phyloP scores from a whole-genome alignment of 345 rosid genomes.

The Salix arbutifolia region DNA sequence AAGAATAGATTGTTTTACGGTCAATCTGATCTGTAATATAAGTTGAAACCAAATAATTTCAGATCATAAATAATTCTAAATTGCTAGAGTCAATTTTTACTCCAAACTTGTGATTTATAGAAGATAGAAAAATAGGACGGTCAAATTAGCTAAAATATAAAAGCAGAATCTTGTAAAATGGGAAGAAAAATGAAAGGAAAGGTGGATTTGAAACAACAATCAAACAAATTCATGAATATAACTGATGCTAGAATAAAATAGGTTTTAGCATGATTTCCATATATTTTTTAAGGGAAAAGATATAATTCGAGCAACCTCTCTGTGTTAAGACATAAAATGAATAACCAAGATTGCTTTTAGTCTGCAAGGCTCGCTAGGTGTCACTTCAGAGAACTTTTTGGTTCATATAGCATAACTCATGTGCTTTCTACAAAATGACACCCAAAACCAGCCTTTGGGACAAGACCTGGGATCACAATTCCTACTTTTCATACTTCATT shows the following conservation, averaged over 20 bases:
- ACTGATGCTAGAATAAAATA: neutral
- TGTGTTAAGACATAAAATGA: neutral
- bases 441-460: neutral
- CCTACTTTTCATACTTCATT: neutral
- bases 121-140: neutral
- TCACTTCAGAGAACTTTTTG: neutral
- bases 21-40: slow-evolving; percentile 32
- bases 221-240: neutral
- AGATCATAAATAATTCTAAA: slow-evolving; percentile 6
- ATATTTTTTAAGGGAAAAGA: neutral
- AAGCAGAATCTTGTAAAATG: neutral
- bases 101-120: neutral
- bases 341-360: neutral
- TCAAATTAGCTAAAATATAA: neutral
- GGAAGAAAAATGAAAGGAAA: neutral
- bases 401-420: neutral
- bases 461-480: neutral
- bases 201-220: neutral
- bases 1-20: slow-evolving; percentile 37
- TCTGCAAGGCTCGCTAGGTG: neutral
- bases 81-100: neutral
- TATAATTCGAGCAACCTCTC: neutral
- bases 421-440: neutral
- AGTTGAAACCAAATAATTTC: slow-evolving; percentile 17
- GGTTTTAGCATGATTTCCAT: neutral